phyloP scores from a whole-genome alignment of 179 eudicot genomes.

The Kewa caespitosa region DNA sequence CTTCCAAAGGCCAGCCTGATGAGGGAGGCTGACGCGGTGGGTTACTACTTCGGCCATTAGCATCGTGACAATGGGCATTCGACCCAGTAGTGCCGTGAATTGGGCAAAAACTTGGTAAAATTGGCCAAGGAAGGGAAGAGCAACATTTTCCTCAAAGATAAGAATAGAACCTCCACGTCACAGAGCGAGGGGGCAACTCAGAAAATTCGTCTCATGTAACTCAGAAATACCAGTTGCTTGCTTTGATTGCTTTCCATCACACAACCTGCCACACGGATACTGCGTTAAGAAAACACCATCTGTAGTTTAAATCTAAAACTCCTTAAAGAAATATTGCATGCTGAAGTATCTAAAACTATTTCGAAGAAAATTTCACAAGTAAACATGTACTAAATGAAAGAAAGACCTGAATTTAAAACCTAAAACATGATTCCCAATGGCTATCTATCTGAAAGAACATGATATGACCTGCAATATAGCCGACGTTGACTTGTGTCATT shows the following conservation, averaged over 20 bases:
- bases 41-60: too few relatives aligned
- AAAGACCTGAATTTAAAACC: not conserved
- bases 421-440: not conserved
- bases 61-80: too few relatives aligned
- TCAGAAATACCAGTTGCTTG: conserved; percentile 37
- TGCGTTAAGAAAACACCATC: conserved; percentile 6
- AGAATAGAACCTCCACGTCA: too few relatives aligned
- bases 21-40: too few relatives aligned
- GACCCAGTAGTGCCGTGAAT: too few relatives aligned
- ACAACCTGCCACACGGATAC: conserved; percentile 45
- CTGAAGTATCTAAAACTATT: not conserved
- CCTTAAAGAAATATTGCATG: not conserved
- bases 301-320: not conserved
- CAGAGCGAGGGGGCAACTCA: too few relatives aligned
- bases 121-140: too few relatives aligned
- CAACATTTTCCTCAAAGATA: too few relatives aligned
- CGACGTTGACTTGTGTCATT: too few relatives aligned
- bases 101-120: too few relatives aligned
- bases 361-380: not conserved
- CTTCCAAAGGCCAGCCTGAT: too few relatives aligned
- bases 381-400: not conserved
- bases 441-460: not conserved
- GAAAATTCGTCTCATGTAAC: conserved; percentile 28
- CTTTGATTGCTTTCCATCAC: conserved; percentile 37
- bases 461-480: too few relatives aligned